A percentile compares a stretch with the other conserved stretches of the same genome.
phyloP scores from a whole-genome alignment of 2,329 filamentous ascomycete genomes.

The Neurospora sp. region DNA sequence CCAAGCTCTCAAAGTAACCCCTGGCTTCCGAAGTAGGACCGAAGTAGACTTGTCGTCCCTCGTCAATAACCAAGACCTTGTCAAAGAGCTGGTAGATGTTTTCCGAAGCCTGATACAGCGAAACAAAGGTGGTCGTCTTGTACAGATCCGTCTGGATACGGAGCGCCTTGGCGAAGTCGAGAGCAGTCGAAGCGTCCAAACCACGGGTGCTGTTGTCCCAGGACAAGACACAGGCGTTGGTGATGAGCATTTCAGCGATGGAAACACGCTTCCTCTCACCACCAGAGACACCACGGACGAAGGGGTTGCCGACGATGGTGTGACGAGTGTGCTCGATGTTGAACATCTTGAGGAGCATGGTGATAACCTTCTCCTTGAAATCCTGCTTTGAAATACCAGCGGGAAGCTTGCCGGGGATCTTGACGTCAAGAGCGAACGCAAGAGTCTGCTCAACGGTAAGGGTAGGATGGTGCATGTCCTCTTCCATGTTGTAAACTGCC shows the following conservation, averaged over 20 bases:
- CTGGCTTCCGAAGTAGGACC: slow-evolving; percentile 59
- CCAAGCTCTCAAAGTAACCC: slow-evolving; percentile 65
- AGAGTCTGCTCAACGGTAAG: slow-evolving; percentile 83
- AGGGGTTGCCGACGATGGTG: slow-evolving; percentile 75
- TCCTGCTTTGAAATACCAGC: slow-evolving; percentile 57
- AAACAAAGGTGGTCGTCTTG: slow-evolving; percentile 75
- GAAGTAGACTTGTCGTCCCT: slow-evolving; percentile 66
- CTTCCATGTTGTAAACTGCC: slow-evolving; percentile 77
- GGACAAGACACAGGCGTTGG: slow-evolving; percentile 58
- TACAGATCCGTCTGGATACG: slow-evolving; percentile 77
- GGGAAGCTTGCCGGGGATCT: slow-evolving; percentile 72
- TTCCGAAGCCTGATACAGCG: slow-evolving; percentile 76
- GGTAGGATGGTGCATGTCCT: slow-evolving; percentile 77
- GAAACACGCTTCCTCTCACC: slow-evolving; percentile 72
- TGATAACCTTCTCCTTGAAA: slow-evolving; percentile 68
- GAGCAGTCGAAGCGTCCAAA: slow-evolving; percentile 44
- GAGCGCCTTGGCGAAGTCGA: slow-evolving; percentile 49
- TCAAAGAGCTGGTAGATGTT: slow-evolving; percentile 73
- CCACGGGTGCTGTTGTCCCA: slow-evolving; percentile 62
- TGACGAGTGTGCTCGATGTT: slow-evolving; percentile 82
- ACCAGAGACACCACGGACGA: slow-evolving; percentile 70
- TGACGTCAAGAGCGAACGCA: slow-evolving; percentile 74
- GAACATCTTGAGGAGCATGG: slow-evolving; percentile 78
- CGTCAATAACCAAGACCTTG: slow-evolving; percentile 74
- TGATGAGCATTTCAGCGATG: slow-evolving; percentile 76